Evolutionary conservation across 2,329 filamentous ascomycete genomes (phyloP), one percentile per base, ranked within the genome.

Genomic region (Xylariaceae sp.): DNA sequence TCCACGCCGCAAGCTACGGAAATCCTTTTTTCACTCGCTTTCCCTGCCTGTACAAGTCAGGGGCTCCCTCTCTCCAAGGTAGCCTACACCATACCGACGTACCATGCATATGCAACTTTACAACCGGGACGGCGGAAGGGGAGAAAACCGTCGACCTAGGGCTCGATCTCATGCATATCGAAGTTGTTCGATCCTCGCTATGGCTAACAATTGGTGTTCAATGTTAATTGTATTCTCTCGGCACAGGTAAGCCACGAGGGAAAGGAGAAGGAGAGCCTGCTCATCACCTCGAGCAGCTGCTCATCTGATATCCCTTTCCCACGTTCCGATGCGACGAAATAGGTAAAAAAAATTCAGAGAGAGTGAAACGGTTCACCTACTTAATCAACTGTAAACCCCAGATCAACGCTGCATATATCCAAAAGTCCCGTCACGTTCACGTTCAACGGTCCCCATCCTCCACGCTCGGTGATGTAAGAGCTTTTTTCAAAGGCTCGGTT

Each of bases 401-500:
- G 57, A 60, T 60, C 57, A 60, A 34, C 57, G 49, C 29, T 53
- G 57, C 57, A 56, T 48, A 56, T 48, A 17, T 31, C 40, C 21
- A 54, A 50, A 21, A 14, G 21, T 36, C 5, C 33, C 5, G 33
- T 36, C 33, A 14, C 12, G 33, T 14, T 36, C 33, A 16, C 43
- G 28, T 31, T 31, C 12, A n/a, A n/a, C n/a, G n/a, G n/a, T n/a
- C n/a, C n/a, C n/a, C n/a, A n/a, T n/a, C n/a, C 41, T 24, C 14
- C 14, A 12, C 16, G 16, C 34, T 46, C 36, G 33, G 46, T 29
- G 37, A 46, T 56, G 37, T 28, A 24, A 58, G 58, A 55, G n/a
- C n/a, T n/a, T n/a, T 53, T 17, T 24, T 33, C 36, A 53, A 44
- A 47, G 58, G 43, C 54, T 64, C 58, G 59, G 60, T 48, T 65